Percentiles rank a stretch among this genome's conserved stretches.
phyloP scores from a whole-genome alignment of 805 yeast species.

The Candida manassasensis region DNA sequence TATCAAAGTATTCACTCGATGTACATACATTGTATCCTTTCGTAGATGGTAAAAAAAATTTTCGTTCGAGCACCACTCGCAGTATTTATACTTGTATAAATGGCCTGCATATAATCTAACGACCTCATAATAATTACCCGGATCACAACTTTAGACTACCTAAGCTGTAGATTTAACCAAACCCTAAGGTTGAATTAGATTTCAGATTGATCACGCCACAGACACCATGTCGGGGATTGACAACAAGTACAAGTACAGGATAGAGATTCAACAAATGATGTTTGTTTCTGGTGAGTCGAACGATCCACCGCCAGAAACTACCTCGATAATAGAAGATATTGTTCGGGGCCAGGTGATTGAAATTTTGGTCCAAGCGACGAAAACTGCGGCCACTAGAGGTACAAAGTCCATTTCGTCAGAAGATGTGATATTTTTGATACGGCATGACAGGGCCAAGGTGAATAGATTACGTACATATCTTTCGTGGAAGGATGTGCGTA shows the following conservation, averaged over 20 bases:
- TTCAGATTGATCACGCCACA: too few relatives aligned
- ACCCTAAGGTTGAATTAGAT: too few relatives aligned
- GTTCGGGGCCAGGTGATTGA: slow-evolving; percentile 94
- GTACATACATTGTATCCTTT: slow-evolving; percentile 11
- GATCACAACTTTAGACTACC: too few relatives aligned
- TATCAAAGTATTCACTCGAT: background rate
- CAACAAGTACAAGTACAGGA: slow-evolving; percentile 67
- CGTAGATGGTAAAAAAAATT: slow-evolving; percentile 3
- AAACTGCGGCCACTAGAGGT: slow-evolving; percentile 74
- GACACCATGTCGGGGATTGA: slow-evolving; percentile 12
- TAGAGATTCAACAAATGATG: slow-evolving; percentile 98
- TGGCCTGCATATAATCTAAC: too few relatives aligned
- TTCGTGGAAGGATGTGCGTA: slow-evolving; percentile 96
- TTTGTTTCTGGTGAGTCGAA: slow-evolving; percentile 93
- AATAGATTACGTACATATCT: slow-evolving; percentile 84
- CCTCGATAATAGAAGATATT: slow-evolving; percentile 90
- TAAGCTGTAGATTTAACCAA: too few relatives aligned
- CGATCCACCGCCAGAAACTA: slow-evolving; percentile 90
- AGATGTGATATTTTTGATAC: slow-evolving; percentile 85
- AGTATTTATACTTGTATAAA: too few relatives aligned
- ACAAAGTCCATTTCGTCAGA: slow-evolving; percentile 84
- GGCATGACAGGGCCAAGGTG: slow-evolving; percentile 93
- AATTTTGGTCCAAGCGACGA: slow-evolving; percentile 68
- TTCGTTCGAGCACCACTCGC: too few relatives aligned
- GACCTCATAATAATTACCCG: too few relatives aligned